Base-by-base conservation (phyloP, 805 yeast species). In the Brettanomyces naardenensis region DNA sequence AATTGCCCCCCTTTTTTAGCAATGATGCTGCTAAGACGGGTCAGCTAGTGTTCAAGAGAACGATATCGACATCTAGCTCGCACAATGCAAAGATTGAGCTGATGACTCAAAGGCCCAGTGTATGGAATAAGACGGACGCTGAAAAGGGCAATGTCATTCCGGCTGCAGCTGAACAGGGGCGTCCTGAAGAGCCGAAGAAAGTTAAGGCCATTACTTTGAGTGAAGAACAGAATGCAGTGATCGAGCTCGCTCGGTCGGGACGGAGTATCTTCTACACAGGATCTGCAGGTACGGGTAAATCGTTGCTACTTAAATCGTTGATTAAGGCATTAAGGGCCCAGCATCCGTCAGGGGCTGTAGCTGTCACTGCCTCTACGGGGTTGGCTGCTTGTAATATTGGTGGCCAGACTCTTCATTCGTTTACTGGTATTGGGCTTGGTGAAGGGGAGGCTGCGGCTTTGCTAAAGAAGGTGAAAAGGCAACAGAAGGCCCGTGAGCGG, bases 271-370 rank as follows among this genome's bases (percentile, higher is more conserved):
- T 92, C 54, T 92, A 85, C 56, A 92, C 98, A 0, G 98, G 98
- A 36, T 87, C 97, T 25, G 98, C 98, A 0, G 98, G 98, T 51
- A 92, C 98, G 0, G 98, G 98, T 54, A 92, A 92, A 55, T 90
- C 98, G 1, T 81, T 92, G 4, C 64, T 92, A n/a, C 62, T 92
- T 36, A 70, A 72, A 43, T 67, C 75, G 9, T 65, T 84, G 27
- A 82, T 84, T 38, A 71, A 73, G 48, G 58, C 67, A 0, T 54
- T 84, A 38, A 66, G 61, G 44, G 42, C 46, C 1, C 68, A 66
- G 41, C 68, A 75, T 53, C 67, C 70, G 0, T 44, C 45, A 0
- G 75, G 71, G 2, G 53, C 63, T 11, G 85, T 84, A 4, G 88
- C 82, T 0, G 81, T 84, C 1, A 82, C 92, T 0, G 94, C 94